Evolutionary conservation across 345 rosid species (phyloP), one percentile per base, ranked within the genome.

Genomic region (Camelina neglecta): DNA sequence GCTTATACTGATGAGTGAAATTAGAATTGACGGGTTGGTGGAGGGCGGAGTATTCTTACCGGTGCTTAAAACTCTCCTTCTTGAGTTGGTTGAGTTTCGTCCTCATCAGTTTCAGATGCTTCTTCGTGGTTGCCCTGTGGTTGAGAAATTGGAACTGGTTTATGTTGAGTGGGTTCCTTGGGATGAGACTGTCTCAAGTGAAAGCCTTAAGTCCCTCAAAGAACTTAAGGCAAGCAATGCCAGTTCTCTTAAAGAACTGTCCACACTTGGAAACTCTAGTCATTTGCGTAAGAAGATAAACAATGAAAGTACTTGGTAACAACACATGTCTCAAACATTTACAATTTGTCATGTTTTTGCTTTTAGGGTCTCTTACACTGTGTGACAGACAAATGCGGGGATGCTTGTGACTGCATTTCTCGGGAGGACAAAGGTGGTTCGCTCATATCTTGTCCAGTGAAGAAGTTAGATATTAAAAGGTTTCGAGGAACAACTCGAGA

Each of bases 221-320:
- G n/a, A n/a, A n/a, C n/a, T n/a, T n/a, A n/a, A n/a, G n/a, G 74
- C 55, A 41, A 16, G 73, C 73, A 18, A 4, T 57, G 65, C 74
- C 74, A 3, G 45, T 16, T 70, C 65, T 70, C 13, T 20, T 57
- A 20, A 29, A 33, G 18, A 70, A 58, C 3, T 70, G 65, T 70
- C 64, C 74, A 41, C 39, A 68, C 24, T 4, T 48, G 20, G 60
- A 51, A 8, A 20, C 31, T 51, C 48, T 36, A 20, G 21, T 53
- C 48, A 4, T 38, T 35, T 24, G 21, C 35, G 71, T 26, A 26
- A 26, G 31, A 26, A 26, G 31, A 26, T 26, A 26, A 26, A 26
- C 31, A 26, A 26, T 26, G 31, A 26, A 26, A 26, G 31, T 26
- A 26, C 3, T 26, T 26, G 31, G 31, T 26, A 26, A 26, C 31